These are phyloP conservation scores for Chloropicon primus DNA, from an alignment of 139 green algal genomes.

Conservation along the genomic window DNA sequence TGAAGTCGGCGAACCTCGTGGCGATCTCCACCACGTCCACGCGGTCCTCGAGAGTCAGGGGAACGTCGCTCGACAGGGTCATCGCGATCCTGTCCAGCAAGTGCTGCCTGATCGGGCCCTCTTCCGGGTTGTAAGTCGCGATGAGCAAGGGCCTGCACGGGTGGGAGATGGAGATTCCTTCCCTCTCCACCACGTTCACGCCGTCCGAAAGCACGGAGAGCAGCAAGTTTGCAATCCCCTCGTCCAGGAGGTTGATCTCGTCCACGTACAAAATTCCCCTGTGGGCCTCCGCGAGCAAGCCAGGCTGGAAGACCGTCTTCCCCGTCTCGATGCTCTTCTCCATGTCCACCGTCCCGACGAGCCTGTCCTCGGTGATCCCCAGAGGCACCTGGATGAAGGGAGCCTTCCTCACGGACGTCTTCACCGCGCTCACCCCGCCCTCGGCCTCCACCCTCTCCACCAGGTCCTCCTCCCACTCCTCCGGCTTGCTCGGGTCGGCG, in stretches of 20 bases:
- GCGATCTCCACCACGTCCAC: constrained; percentile 57
- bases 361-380: constrained; percentile 93
- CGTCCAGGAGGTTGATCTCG: constrained; percentile 97
- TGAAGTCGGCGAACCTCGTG: constrained; percentile 19
- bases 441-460: constrained; percentile 31
- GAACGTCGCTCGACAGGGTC: constrained; percentile 71
- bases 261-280: constrained; percentile 81
- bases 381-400: constrained; percentile 96
- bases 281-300: constrained; percentile 89
- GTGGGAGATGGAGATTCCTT: constrained; percentile 91
- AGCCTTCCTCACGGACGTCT: constrained; percentile 40
- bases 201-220: constrained; percentile 87
- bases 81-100: constrained; percentile 95
- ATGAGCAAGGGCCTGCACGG: constrained; percentile 90
- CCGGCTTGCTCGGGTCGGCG: constrained; percentile 51
- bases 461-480: constrained; percentile 41
- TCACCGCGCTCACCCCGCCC: constrained; percentile 14
- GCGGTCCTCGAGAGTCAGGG: constrained; percentile 54
- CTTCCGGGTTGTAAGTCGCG: constrained; percentile 96
- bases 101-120: constrained; percentile 87
- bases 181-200: constrained; percentile 90
- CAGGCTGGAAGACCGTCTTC: constrained; percentile 94
- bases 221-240: constrained; percentile 96
- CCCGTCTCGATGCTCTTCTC: constrained; percentile 95
- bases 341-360: constrained; percentile 98